Conservation (phyloP, 768 basidiomycete species). For the Leccinum arenicola region DNA sequence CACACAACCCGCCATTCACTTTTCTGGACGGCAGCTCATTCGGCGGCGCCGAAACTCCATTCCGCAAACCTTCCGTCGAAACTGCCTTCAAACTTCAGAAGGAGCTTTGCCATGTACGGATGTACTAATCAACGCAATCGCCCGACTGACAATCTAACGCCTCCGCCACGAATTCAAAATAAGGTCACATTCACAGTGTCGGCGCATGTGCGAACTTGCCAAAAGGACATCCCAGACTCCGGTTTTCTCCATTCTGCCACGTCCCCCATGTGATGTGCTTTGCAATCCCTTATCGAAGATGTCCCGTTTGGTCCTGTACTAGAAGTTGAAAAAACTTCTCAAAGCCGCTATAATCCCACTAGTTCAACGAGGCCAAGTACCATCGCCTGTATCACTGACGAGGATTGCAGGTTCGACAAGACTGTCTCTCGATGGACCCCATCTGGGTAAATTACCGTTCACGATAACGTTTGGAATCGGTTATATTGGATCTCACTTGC, state of each 20-base stretch:
- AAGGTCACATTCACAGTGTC: background rate
- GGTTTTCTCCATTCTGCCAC: constrained; percentile 66
- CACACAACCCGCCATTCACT: constrained; percentile 62
- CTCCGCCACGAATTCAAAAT: constrained; percentile 7
- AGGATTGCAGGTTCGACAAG: constrained; percentile 60
- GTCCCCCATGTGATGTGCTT: constrained; percentile 56
- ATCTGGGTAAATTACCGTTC: background rate
- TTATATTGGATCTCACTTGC: constrained; percentile 40
- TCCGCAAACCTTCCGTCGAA: constrained; percentile 56
- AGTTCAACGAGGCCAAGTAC: constrained; percentile 45
- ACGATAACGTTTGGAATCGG: background rate
- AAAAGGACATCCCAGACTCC: constrained; percentile 83
- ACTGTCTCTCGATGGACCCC: constrained; percentile 45
- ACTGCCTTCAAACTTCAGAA: constrained; percentile 40
- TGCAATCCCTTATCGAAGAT: constrained; percentile 69
- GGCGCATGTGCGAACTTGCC: constrained; percentile 39
- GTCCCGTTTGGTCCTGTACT: constrained; percentile 57
- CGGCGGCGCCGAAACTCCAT: constrained; percentile 79
- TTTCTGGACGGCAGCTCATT: constrained; percentile 65
- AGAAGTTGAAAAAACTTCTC: constrained; percentile 58
- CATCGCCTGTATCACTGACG: constrained; percentile 56
- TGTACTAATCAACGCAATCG: constrained; percentile 1
- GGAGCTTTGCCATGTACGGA: constrained; percentile 54
- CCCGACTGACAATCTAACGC: background rate
- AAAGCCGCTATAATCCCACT: constrained; percentile 76